Conservation (phyloP, 768 basidiomycete genomes). For the Psilocybe subaeruginosa region DNA sequence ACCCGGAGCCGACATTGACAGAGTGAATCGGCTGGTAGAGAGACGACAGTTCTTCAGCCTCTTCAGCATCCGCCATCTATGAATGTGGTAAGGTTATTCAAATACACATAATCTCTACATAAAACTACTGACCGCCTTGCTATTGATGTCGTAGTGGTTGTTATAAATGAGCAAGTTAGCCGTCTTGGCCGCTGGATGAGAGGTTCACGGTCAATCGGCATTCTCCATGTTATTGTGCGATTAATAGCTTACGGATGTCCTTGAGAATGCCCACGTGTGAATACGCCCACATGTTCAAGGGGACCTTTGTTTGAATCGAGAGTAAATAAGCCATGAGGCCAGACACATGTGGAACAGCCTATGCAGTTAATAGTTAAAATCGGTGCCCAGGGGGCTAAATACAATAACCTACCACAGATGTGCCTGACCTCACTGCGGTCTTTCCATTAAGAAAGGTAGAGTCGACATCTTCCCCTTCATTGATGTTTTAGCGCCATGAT, state of each 20-base stretch:
- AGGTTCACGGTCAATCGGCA: too few species aligned
- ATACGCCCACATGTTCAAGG: not conserved
- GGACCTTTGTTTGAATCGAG: not conserved
- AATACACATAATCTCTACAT: not conserved
- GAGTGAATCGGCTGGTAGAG: too few species aligned
- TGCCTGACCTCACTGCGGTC: not conserved
- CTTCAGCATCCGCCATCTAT: not conserved
- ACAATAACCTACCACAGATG: not conserved
- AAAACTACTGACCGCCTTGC: not conserved
- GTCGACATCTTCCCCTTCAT: not conserved
- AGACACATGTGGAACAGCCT: slow-evolving; percentile 2
- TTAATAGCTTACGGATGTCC: not conserved
- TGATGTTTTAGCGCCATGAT: too few species aligned
- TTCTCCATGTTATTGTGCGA: too few species aligned
- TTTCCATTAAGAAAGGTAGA: not conserved
- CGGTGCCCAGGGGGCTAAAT: not conserved
- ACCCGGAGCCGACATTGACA: too few species aligned
- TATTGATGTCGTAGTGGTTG: not conserved
- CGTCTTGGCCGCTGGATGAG: not conserved
- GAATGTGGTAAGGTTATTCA: not conserved
- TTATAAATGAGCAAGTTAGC: not conserved
- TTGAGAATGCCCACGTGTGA: not conserved
- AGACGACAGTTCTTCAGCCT: too few species aligned
- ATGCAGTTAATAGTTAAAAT: not conserved
- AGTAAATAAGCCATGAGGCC: not conserved